Evolutionary conservation across 2,329 filamentous ascomycete species (phyloP).

Genomic region (Exserohilum turcica): DNA sequence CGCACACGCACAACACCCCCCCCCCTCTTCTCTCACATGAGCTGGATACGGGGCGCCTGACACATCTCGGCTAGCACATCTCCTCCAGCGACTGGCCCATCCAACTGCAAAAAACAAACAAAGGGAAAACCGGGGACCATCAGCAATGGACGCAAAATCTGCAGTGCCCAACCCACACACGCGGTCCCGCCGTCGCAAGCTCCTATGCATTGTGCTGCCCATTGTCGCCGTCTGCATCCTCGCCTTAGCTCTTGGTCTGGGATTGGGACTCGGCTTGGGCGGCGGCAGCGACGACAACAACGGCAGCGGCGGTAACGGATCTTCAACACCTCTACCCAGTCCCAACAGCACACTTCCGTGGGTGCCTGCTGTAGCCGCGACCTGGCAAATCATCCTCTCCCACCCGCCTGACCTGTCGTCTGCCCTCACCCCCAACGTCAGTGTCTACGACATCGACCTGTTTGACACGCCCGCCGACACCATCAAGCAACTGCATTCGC

Average conservation of each 20-base stretch:
- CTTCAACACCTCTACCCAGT: slow-evolving; percentile 27
- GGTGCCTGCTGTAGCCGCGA: slow-evolving; percentile 58
- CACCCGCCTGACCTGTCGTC: slow-evolving; percentile 32
- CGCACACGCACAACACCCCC: not conserved
- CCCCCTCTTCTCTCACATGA: not conserved
- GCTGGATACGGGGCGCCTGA: not conserved
- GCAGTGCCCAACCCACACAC: slow-evolving; percentile 3
- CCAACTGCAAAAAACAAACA: not conserved
- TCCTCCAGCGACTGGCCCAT: not conserved
- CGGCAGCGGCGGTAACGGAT: slow-evolving; percentile 29
- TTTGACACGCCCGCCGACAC: slow-evolving; percentile 58
- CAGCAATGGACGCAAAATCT: slow-evolving; percentile 17
- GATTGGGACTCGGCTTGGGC: slow-evolving; percentile 58
- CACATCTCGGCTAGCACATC: not conserved
- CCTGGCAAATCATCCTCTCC: slow-evolving; percentile 67
- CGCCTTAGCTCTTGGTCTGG: slow-evolving; percentile 59
- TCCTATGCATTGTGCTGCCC: slow-evolving; percentile 30
- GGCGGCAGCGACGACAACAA: slow-evolving; percentile 29
- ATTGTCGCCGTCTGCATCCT: slow-evolving; percentile 50
- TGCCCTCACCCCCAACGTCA: slow-evolving; percentile 56
- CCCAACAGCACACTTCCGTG: slow-evolving; percentile 49
- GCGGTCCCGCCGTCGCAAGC: slow-evolving; percentile 32
- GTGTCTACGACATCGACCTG: slow-evolving; percentile 66
- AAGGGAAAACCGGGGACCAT: not conserved
- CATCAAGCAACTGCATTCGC: slow-evolving; percentile 55